phyloP scores from a whole-genome alignment of 495 filamentous ascomycete genomes.

The Chaetomium fimeti region DNA sequence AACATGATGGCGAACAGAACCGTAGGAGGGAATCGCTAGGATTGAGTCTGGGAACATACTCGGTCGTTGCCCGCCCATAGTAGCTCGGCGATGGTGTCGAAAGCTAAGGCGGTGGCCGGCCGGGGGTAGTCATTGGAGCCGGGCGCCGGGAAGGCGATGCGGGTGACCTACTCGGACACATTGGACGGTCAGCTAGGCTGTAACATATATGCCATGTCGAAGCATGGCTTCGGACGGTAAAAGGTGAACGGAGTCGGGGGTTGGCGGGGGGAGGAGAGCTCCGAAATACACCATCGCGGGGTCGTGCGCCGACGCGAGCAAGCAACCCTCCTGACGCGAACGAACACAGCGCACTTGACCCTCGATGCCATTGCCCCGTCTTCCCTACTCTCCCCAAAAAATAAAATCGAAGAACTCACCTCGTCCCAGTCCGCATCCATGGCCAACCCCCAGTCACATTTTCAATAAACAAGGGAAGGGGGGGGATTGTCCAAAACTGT shows the following conservation, averaged over 20 bases:
- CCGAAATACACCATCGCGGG: conserved; percentile 11
- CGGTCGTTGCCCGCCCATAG: conserved; percentile 89
- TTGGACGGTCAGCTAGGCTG: conserved; percentile 12
- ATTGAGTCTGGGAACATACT: conserved; percentile 50
- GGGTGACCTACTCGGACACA: conserved; percentile 57
- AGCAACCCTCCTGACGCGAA: neutral
- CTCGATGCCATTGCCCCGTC: neutral
- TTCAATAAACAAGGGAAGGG: conserved; percentile 15
- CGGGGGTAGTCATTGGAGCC: conserved; percentile 60
- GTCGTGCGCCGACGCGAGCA: neutral
- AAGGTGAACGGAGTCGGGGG: neutral
- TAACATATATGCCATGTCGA: neutral
- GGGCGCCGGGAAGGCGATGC: conserved; percentile 67
- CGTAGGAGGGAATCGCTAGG: conserved; percentile 4
- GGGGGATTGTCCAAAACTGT: conserved; percentile 18
- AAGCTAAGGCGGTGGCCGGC: conserved; percentile 71
- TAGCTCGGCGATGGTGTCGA: conserved; percentile 84
- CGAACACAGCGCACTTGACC: neutral
- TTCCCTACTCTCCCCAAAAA: neutral
- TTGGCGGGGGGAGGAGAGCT: neutral
- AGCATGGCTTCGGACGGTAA: neutral
- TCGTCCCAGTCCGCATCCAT: conserved; percentile 67
- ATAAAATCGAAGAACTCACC: conserved; percentile 39
- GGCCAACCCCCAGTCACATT: conserved; percentile 27
- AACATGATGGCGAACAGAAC: neutral